Evolutionary conservation across 345 rosid species (phyloP), one percentile per base, ranked within the genome.

Genomic region (Brassica carinata): DNA sequence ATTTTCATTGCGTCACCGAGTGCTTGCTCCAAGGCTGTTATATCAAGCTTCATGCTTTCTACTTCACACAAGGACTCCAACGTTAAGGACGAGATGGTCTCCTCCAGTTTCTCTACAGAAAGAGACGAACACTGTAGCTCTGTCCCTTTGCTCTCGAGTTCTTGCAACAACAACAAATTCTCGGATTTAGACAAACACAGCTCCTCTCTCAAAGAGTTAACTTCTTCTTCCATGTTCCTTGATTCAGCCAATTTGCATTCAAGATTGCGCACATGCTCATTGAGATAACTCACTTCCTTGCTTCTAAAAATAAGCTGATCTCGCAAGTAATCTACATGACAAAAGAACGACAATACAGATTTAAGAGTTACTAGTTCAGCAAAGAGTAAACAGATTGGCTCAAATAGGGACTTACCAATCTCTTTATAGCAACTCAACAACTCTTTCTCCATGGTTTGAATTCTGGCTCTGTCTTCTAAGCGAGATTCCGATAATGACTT

Each of bases 1-100:
- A 81, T 53, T 81, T 88, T 85, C 86, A 81, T 87, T 73, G 90
- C 85, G 83, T 87, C 91, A 83, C 72, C 43, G 67, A 81, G 87
- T 66, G 82, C 82, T 79, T 89, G 88, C 86, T 89, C 94, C 83
- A 89, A 73, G 61, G 89, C 73, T 81, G 79, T 84, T 71, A 87
- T 78, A 66, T 91, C 96, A 43, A 95, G 93, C 86, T 87, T 94
- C 91, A 92, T 83, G 77, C 94, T 90, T 84, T 90, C 97, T 79
- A 89, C 87, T 85, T 92, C 99, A 80, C 92, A 91, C 76, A 90
- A 92, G 1, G 92, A 90, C 79, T 90, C 92, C 36, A 91, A 81
- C 23, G 89, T 84, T 31, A 84, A 75, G 72, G 86, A 86, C 64
- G 93, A 85, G 64, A 89, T 78, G 7, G 91, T 85, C 80, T 90